Percentiles rank a stretch among this genome's conserved stretches.
Conservation (phyloP, 441 rosid genomes). For the Melianthus villosus region DNA sequence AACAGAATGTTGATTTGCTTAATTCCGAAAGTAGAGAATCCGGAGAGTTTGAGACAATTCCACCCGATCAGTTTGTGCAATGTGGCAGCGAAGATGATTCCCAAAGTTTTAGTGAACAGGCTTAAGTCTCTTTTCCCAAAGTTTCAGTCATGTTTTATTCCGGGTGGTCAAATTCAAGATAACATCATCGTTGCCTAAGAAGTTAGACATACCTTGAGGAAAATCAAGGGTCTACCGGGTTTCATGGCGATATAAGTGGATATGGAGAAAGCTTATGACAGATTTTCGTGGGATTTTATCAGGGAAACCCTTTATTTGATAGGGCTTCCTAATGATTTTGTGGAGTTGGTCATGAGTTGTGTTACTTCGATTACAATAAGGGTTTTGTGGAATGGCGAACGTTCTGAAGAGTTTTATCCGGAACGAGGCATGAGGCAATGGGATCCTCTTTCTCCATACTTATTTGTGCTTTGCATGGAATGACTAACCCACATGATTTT, state of each 20-base stretch:
- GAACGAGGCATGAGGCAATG: neutral
- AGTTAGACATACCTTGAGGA: neutral
- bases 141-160: no score
- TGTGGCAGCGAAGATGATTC: no score
- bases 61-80: no score
- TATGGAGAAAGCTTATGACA: neutral
- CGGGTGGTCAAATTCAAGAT: no score
- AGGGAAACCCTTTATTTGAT: neutral
- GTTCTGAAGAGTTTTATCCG: neutral
- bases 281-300: neutral
- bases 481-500: neutral
- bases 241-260: neutral
- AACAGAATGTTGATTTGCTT: no score
- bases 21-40: no score
- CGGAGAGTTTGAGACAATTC: no score
- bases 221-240: neutral
- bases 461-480: neutral
- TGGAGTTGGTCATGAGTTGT: neutral
- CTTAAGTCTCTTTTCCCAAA: no score
- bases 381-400: neutral
- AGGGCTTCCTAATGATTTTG: neutral
- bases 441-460: neutral
- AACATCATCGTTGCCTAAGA: neutral
- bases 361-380: neutral
- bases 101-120: no score